Evolutionary conservation across 2,329 filamentous ascomycete genomes (phyloP).

Genomic region (Cytospora mali): DNA sequence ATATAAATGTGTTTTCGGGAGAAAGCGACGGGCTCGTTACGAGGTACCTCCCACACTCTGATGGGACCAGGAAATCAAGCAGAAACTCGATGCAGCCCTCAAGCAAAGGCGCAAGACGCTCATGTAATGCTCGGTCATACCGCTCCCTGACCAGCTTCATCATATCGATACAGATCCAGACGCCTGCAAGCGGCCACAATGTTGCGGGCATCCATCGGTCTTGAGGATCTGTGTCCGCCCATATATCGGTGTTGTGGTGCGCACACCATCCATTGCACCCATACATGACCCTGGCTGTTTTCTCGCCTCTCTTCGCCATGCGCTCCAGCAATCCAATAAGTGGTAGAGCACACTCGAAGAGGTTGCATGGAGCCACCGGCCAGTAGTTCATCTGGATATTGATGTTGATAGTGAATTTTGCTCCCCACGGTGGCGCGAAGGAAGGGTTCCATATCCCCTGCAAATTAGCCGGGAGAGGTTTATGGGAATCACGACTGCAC

Average conservation of each 20-base stretch:
- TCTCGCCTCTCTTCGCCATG: slow-evolving; percentile 38
- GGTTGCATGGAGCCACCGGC: slow-evolving; percentile 37
- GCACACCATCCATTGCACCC: slow-evolving; percentile 38
- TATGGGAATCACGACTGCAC: slow-evolving; percentile 35
- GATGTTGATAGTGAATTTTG: slow-evolving; percentile 55
- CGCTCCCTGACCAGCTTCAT: slow-evolving; percentile 35
- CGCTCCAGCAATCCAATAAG: slow-evolving; percentile 44
- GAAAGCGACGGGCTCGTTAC: slow-evolving; percentile 41
- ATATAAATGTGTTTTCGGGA: slow-evolving; percentile 38
- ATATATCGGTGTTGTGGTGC: slow-evolving; percentile 44
- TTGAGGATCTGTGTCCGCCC: slow-evolving; percentile 40
- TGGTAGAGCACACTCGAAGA: slow-evolving; percentile 41
- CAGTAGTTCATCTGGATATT: slow-evolving; percentile 59
- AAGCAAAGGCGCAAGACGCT: slow-evolving; percentile 34
- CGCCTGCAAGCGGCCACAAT: slow-evolving; percentile 36
- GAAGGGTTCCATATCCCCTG: slow-evolving; percentile 49
- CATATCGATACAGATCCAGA: slow-evolving; percentile 36
- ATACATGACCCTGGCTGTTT: slow-evolving; percentile 40
- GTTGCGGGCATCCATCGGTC: slow-evolving; percentile 38
- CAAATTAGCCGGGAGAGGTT: slow-evolving; percentile 44
- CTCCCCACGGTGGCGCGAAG: slow-evolving; percentile 48
- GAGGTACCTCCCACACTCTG: slow-evolving; percentile 31
- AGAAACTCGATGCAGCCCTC: slow-evolving; percentile 38
- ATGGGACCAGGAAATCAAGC: slow-evolving; percentile 34
- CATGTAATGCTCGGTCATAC: slow-evolving; percentile 33